Conservation (phyloP, 179 eudicot species). For the Spinacia oleracea region DNA sequence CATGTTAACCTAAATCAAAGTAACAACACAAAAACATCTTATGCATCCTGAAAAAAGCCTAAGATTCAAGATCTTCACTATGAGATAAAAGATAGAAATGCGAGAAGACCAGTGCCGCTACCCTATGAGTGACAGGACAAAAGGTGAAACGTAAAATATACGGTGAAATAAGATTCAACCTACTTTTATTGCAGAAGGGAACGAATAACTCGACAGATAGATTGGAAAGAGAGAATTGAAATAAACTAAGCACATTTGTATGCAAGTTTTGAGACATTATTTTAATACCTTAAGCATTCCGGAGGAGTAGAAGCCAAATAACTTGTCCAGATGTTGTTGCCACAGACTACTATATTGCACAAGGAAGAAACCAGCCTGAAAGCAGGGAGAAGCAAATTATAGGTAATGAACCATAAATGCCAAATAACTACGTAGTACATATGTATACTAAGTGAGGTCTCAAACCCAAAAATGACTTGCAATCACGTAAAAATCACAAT, state of each 20-base stretch:
- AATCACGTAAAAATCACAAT: no score
- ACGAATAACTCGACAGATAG: neutral
- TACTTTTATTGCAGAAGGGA: neutral
- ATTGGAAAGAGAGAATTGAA: neutral
- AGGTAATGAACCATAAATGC: no score
- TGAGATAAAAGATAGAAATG: neutral
- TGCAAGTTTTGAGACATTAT: neutral
- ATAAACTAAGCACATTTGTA: neutral
- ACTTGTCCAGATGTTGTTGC: constrained; percentile 81
- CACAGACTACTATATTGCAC: constrained; percentile 75
- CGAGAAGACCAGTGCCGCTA: neutral
- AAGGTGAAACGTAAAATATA: neutral
- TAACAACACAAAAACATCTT: constrained; percentile 10
- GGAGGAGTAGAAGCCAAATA: constrained; percentile 56
- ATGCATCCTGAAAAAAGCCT: neutral
- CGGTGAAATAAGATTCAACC: constrained; percentile 9
- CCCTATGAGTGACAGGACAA: neutral
- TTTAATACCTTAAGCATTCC: constrained; percentile 77
- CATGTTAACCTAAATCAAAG: constrained; percentile 53
- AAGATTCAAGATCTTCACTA: constrained; percentile 1
- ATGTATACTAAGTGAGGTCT: no score
- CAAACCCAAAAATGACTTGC: no score
- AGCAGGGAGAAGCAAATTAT: constrained; percentile 12
- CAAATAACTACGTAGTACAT: no score
- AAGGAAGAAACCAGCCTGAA: constrained; percentile 88